Conservation (phyloP, 805 yeast genomes). For the Pichia pseudocactophila region DNA sequence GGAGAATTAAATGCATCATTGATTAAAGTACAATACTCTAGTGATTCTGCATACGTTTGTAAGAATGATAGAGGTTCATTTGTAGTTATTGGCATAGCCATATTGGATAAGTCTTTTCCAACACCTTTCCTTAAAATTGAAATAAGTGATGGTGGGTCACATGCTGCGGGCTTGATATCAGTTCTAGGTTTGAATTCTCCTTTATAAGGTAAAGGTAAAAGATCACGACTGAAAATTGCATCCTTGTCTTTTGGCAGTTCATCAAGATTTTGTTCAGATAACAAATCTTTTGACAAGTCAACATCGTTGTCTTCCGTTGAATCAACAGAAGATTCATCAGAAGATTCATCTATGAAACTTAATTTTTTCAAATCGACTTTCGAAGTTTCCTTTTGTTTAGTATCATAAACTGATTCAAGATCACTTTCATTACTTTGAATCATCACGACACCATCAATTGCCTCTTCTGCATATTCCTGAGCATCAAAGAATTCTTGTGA, state of each 20-base stretch:
- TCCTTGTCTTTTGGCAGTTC: slow-evolving; percentile 4
- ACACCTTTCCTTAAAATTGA: slow-evolving; percentile 80
- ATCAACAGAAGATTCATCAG: neutral
- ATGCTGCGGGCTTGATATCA: slow-evolving; percentile 48
- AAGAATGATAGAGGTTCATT: slow-evolving; percentile 86
- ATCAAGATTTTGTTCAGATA: neutral
- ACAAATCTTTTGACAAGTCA: neutral
- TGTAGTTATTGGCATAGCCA: slow-evolving; percentile 89
- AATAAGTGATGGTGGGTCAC: slow-evolving; percentile 75
- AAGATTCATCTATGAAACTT: neutral
- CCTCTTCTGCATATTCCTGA: slow-evolving; percentile 45
- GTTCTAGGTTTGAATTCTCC: slow-evolving; percentile 41
- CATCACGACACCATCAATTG: slow-evolving; percentile 47
- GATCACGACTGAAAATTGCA: slow-evolving; percentile 21
- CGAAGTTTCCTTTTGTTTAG: neutral
- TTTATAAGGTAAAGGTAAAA: slow-evolving; percentile 63
- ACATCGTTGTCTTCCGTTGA: neutral
- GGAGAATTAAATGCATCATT: slow-evolving; percentile 47
- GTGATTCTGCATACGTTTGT: slow-evolving; percentile 69
- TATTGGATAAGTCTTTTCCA: slow-evolving; percentile 78
- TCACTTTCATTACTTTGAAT: slow-evolving; percentile 26
- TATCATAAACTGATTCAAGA: neutral
- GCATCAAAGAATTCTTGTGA: slow-evolving; percentile 63
- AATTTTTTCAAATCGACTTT: slow-evolving; percentile 8
- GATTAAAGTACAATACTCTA: slow-evolving; percentile 67